Base-by-base conservation (phyloP, 75 land plant species). In the Pinus taeda region DNA sequence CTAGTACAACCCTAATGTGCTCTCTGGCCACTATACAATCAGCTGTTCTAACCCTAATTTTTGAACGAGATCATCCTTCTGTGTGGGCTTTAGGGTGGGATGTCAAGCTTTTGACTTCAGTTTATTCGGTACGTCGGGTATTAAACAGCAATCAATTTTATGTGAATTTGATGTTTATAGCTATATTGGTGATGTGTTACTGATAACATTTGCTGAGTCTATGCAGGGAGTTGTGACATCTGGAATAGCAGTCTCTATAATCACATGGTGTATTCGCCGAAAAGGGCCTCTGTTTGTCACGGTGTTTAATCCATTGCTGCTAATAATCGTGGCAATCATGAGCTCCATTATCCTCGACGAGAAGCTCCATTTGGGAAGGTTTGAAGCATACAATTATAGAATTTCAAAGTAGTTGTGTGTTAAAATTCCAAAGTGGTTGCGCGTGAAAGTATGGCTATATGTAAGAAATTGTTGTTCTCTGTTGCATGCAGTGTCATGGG, bases 231-330 rank as follows among this genome's bases (percentile, higher is more conserved):
- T 93, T 30, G 78, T 95, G 24, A 74, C 81, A 21, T 86, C 93
- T 3, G 93, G 86, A 36, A 21, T 95, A 0, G 87, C 89, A 9
- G 88, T 88, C 58, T 72, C 79, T 21, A 56, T 86, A 15, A 88
- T 84, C 78, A 53, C 84, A 15, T 95, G 93, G 95, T 81, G 85
- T 66, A 81, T 93, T 4, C 74, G 83, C 49, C 75, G 33, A 76
- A 94, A 86, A 78, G 98, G 98, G 4, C 92, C 98, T 18, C 84
- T 95, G 26, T 85, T 88, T 74, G 95, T 88, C 24, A 88, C 98
- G 9, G 78, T 87, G 56, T 95, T 89, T 78, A 81, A 77, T 79
- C 98, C 98, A 1, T 45, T 95, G 60, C 81, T 93, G 71, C 88
- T 91, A 14, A 76, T 95, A 26, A 75, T 95, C 62, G 98, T 93